Conservation (phyloP, 106 monocot species). For the Vanilla planifolia region DNA sequence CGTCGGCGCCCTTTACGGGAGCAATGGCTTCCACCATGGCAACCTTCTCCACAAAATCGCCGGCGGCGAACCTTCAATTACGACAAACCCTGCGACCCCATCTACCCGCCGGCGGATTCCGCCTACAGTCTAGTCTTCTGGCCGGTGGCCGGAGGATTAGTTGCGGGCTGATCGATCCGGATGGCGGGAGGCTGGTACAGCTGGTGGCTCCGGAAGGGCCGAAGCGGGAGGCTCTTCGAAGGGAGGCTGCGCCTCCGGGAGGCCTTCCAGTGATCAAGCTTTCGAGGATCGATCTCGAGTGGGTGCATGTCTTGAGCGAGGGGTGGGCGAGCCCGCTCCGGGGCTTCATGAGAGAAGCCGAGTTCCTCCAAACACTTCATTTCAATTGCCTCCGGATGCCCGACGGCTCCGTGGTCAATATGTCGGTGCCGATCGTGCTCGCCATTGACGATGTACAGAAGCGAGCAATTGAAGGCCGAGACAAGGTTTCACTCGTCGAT, state of each 20-base stretch:
- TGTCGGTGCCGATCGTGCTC: conserved; percentile 90
- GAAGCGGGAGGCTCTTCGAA: conserved; percentile 23
- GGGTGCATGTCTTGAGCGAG: conserved; percentile 89
- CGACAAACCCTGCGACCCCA: background rate
- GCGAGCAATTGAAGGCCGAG: conserved; percentile 41
- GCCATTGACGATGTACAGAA: conserved; percentile 69
- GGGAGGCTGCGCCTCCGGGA: conserved; percentile 45
- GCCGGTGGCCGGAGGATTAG: background rate
- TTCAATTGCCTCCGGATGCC: conserved; percentile 63
- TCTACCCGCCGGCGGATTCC: background rate
- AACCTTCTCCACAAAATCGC: background rate
- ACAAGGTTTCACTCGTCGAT: conserved; percentile 48
- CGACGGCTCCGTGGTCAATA: conserved; percentile 63
- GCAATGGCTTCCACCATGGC: background rate
- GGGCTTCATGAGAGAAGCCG: conserved; percentile 77
- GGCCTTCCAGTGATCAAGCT: conserved; percentile 35
- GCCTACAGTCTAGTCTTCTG: background rate
- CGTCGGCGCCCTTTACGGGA: no score
- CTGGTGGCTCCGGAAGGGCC: conserved; percentile 51
- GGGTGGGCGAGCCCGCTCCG: conserved; percentile 89
- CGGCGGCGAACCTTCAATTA: background rate
- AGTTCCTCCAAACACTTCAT: conserved; percentile 99
- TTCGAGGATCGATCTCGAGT: conserved; percentile 56
- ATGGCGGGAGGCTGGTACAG: conserved; percentile 78
- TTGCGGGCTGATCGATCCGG: conserved; percentile 69